phyloP scores from a whole-genome alignment of 768 basidiomycete species.

The Coprinopsis cinerea region DNA sequence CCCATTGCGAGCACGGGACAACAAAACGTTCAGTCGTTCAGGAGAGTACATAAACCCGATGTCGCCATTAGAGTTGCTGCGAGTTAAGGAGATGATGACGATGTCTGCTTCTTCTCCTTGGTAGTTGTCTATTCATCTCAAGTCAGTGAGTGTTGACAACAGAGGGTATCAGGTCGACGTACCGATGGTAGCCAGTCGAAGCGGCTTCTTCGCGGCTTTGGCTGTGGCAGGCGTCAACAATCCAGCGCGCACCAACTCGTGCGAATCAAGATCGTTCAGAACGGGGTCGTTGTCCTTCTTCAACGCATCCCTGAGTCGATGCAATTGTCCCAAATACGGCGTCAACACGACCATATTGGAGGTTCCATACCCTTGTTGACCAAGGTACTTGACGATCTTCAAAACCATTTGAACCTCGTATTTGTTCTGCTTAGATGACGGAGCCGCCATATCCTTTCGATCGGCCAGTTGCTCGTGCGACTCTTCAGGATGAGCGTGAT shows the following conservation, averaged over 20 bases:
- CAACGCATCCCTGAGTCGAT: constrained; percentile 41
- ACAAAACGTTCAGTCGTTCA: constrained; percentile 64
- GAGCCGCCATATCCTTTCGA: constrained; percentile 37
- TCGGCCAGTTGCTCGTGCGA: constrained; percentile 36
- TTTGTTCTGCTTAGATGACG: constrained; percentile 55
- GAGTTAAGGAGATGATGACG: constrained; percentile 53
- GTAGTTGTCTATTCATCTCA: constrained; percentile 51
- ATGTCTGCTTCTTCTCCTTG: constrained; percentile 74
- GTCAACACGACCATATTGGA: constrained; percentile 59
- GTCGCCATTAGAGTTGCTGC: constrained; percentile 48
- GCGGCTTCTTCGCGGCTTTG: constrained; percentile 34
- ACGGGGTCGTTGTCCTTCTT: constrained; percentile 49
- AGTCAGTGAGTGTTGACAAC: not conserved
- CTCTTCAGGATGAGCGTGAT: constrained; percentile 53
- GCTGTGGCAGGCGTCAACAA: constrained; percentile 35
- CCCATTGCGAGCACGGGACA: constrained; percentile 62
- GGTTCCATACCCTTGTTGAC: constrained; percentile 62
- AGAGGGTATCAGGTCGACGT: constrained; percentile 6
- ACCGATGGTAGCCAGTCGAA: constrained; percentile 67
- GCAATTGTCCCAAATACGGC: constrained; percentile 63
- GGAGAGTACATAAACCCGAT: constrained; percentile 72
- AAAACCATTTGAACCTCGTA: constrained; percentile 59
- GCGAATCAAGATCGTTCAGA: constrained; percentile 56
- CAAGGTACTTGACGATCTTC: constrained; percentile 59
- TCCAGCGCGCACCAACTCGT: constrained; percentile 54